Evolutionary conservation across 805 yeast species (phyloP).

Genomic region (Blastobotrys terrestris): DNA sequence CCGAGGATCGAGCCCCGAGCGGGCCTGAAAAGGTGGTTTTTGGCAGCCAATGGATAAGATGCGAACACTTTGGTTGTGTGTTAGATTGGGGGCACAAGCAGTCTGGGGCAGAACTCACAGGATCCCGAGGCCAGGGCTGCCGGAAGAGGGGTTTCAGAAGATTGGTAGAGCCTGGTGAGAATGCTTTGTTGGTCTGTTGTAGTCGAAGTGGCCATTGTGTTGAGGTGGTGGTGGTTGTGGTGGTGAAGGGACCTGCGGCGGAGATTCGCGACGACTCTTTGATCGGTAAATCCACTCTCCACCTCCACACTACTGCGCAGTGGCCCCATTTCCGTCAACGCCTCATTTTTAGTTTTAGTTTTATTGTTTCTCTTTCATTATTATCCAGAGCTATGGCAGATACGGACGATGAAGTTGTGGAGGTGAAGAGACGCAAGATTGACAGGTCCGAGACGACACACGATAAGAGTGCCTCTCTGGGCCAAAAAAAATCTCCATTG

Average conservation of each 20-base stretch:
- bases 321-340: too few relatives aligned
- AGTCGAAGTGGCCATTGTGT: neutral
- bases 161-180: neutral
- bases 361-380: too few relatives aligned
- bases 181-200: neutral
- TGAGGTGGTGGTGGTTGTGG: neutral
- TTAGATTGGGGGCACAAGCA: neutral
- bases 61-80: constrained; percentile 15
- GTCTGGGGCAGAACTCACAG: constrained; percentile 12
- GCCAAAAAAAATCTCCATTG: constrained; percentile 11
- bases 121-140: constrained; percentile 19
- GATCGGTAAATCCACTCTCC: too few relatives aligned
- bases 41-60: constrained; percentile 11
- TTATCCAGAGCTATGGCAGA: neutral
- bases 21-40: constrained; percentile 13
- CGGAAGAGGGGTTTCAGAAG: constrained; percentile 22
- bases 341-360: too few relatives aligned
- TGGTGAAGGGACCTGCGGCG: neutral
- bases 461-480: neutral
- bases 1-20: constrained; percentile 18
- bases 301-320: neutral
- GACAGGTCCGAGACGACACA: neutral
- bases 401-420: neutral
- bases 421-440: neutral
- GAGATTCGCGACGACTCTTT: too few relatives aligned